These are phyloP conservation scores for Strigomonas oncopelti DNA, from an alignment of 208 protist species.

Conservation along the genomic window DNA sequence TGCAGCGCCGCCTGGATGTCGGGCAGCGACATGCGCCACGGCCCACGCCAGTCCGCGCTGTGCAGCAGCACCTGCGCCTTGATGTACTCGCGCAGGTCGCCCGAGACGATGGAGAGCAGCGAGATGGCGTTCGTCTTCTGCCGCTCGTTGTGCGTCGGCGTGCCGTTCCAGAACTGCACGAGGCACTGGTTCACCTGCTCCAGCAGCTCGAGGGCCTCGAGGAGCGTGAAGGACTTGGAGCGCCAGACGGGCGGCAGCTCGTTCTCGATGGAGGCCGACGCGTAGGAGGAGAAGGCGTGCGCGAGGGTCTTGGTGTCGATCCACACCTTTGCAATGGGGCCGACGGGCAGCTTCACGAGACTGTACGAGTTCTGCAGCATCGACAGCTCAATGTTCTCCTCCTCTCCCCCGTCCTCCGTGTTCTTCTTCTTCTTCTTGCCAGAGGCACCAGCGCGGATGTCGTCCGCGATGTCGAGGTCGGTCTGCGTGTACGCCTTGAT, in stretches of 20 bases:
- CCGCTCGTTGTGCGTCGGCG: constrained; percentile 42
- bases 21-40: constrained; percentile 67
- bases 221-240: constrained; percentile 70
- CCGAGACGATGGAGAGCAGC: constrained; percentile 79
- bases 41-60: constrained; percentile 66
- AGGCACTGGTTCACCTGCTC: constrained; percentile 58
- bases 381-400: constrained; percentile 20
- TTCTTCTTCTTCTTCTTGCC: constrained; percentile 4
- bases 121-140: constrained; percentile 67
- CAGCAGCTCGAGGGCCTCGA: constrained; percentile 73
- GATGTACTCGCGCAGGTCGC: constrained; percentile 82
- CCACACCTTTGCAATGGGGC: constrained; percentile 64
- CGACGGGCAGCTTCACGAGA: constrained; percentile 33
- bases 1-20: constrained; percentile 53
- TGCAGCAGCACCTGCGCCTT: constrained; percentile 67
- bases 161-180: constrained; percentile 60
- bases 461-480: constrained; percentile 11
- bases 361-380: constrained; percentile 51
- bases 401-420: constrained; percentile 7
- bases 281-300: constrained; percentile 68
- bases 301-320: constrained; percentile 65
- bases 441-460: not conserved
- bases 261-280: constrained; percentile 49
- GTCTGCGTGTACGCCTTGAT: constrained; percentile 72
- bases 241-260: constrained; percentile 81